Conservation (phyloP, 441 rosid genomes). For the Eruca vesicaria region DNA sequence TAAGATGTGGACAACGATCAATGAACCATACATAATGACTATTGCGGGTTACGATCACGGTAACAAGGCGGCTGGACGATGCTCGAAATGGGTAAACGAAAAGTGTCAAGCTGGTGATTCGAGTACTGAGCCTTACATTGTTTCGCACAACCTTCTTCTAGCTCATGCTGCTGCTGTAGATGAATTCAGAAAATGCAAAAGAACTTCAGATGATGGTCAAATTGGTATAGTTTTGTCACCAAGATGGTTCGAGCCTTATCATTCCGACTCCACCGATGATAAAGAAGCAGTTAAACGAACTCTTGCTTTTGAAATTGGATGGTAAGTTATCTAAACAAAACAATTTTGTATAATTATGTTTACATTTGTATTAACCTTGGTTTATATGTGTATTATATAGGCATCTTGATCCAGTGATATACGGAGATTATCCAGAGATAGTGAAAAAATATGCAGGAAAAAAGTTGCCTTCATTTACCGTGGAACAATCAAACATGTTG, state of each 20-base stretch:
- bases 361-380: background rate
- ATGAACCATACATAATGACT: constrained; percentile 29
- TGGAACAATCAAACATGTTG: constrained; percentile 35
- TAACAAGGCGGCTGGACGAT: constrained; percentile 31
- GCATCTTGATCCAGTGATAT: constrained; percentile 43
- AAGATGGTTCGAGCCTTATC: constrained; percentile 40
- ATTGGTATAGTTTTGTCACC: constrained; percentile 38
- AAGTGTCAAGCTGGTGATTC: constrained; percentile 31
- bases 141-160: constrained; percentile 36
- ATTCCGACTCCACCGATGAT: constrained; percentile 2
- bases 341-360: background rate
- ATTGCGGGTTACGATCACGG: constrained; percentile 30
- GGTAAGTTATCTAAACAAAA: background rate
- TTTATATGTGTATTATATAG: constrained; percentile 6
- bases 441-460: constrained; percentile 34
- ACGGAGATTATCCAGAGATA: constrained; percentile 44
- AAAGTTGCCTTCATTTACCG: constrained; percentile 42
- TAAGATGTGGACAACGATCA: constrained; percentile 34
- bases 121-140: constrained; percentile 41
- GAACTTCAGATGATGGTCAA: constrained; percentile 28
- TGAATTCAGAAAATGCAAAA: constrained; percentile 29
- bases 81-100: constrained; percentile 32
- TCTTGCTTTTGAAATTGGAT: constrained; percentile 28
- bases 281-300: constrained; percentile 37
- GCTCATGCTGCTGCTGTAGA: constrained; percentile 28